Evolutionary conservation across 2,329 filamentous ascomycete genomes (phyloP).

Genomic region (Metarhizium guizhouense): DNA sequence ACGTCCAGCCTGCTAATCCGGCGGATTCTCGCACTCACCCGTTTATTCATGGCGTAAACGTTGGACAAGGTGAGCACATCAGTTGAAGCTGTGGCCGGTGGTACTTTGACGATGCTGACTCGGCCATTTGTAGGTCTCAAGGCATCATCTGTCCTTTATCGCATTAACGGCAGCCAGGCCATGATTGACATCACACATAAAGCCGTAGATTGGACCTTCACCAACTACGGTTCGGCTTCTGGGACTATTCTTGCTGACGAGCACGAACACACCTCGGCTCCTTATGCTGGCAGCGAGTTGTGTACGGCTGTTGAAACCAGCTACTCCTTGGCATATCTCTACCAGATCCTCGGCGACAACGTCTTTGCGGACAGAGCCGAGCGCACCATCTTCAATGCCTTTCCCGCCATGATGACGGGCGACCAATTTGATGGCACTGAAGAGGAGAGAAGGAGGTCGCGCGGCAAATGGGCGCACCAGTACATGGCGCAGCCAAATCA

Average conservation of each 20-base stretch:
- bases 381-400: conserved; percentile 43
- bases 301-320: conserved; percentile 25
- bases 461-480: conserved; percentile 42
- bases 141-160: conserved; percentile 29
- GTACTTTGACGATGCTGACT: no score
- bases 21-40: conserved; percentile 13
- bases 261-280: conserved; percentile 26
- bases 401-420: conserved; percentile 40
- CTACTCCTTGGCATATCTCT: conserved; percentile 24
- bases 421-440: conserved; percentile 15
- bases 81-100: no score
- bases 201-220: conserved; percentile 26
- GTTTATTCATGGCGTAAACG: conserved; percentile 33
- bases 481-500: conserved; percentile 47
- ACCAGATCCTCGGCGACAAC: conserved; percentile 22
- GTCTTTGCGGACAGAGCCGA: conserved; percentile 42
- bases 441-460: no score
- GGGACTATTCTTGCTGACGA: conserved; percentile 34
- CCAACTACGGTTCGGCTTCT: conserved; percentile 30
- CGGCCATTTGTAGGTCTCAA: conserved; percentile 22
- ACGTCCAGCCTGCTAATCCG: conserved; percentile 9
- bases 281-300: conserved; percentile 27
- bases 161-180: conserved; percentile 27
- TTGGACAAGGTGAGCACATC: conserved; percentile 28
- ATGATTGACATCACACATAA: conserved; percentile 26